Conservation (phyloP, 2,329 filamentous ascomycete species). For the Fusarium guadeloupense region DNA sequence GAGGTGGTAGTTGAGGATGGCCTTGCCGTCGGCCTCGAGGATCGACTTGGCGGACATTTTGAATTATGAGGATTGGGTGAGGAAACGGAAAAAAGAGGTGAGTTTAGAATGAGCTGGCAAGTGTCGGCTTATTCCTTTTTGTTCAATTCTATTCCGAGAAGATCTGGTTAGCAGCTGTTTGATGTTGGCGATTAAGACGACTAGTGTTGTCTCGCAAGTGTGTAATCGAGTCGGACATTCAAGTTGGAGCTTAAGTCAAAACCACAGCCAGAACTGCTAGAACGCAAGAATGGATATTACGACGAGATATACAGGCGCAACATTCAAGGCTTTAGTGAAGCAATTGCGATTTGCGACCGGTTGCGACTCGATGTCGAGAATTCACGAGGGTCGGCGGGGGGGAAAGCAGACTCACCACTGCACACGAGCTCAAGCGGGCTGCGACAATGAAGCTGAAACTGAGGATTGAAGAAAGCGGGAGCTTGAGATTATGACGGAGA, state of each 20-base stretch:
- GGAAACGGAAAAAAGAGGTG: slow-evolving; percentile 35
- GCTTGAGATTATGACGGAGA: slow-evolving; percentile 34
- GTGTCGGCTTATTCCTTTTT: slow-evolving; percentile 40
- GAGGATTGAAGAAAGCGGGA: slow-evolving; percentile 29
- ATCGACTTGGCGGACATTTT: slow-evolving; percentile 83
- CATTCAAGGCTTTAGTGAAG: slow-evolving; percentile 3
- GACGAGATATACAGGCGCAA: slow-evolving; percentile 17
- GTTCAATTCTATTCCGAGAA: slow-evolving; percentile 38
- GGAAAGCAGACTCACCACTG: slow-evolving; percentile 40
- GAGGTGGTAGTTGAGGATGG: slow-evolving; percentile 99
- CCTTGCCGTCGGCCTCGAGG: slow-evolving; percentile 99
- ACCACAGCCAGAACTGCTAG: slow-evolving; percentile 22
- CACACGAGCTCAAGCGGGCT: slow-evolving; percentile 38
- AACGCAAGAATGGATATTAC: slow-evolving; percentile 8
- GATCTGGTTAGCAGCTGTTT: slow-evolving; percentile 29
- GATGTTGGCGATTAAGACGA: no score
- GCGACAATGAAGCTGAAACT: slow-evolving; percentile 37
- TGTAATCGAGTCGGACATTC: slow-evolving; percentile 14
- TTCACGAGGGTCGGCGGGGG: slow-evolving; percentile 34
- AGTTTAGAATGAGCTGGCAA: slow-evolving; percentile 39
- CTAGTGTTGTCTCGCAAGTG: slow-evolving; percentile 30
- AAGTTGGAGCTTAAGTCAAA: slow-evolving; percentile 15
- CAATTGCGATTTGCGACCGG: slow-evolving; percentile 23
- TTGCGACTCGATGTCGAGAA: slow-evolving; percentile 23
- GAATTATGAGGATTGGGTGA: slow-evolving; percentile 40